Evolutionary conservation across 2,329 filamentous ascomycete species (phyloP).

Genomic region (Trichoderma pleuroti): DNA sequence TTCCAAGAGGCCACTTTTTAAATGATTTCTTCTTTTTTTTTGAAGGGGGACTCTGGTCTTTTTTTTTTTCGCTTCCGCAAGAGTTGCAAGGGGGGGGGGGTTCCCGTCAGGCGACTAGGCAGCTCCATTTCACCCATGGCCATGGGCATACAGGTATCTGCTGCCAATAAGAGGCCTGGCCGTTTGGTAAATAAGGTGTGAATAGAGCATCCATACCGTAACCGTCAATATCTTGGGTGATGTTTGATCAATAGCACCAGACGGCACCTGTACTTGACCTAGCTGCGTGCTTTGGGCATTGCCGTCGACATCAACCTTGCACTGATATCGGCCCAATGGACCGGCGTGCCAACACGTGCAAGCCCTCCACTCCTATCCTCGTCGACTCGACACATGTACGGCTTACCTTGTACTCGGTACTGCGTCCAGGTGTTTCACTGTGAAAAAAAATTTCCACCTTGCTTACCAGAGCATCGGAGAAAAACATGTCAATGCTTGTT

Average conservation of each 20-base stretch:
- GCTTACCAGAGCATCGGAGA: not conserved
- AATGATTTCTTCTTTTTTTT: not conserved
- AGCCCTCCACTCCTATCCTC: not conserved
- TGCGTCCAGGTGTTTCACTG: not conserved
- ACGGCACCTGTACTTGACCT: not conserved
- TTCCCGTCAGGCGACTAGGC: not conserved
- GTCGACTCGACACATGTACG: not conserved
- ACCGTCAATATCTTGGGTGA: not conserved
- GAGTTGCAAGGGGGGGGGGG: not conserved
- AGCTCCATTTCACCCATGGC: not conserved
- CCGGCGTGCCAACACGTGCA: not conserved
- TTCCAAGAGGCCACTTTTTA: not conserved
- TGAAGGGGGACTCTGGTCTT: not conserved
- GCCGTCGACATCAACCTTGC: not conserved
- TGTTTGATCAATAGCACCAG: not conserved
- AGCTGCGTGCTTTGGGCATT: not conserved
- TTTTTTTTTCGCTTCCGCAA: not conserved
- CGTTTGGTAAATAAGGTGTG: not conserved
- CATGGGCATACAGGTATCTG: not conserved
- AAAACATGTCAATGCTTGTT: not conserved
- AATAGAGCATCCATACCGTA: not conserved
- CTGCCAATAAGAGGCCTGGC: not conserved
- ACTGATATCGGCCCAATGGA: not conserved
- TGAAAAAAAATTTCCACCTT: not conserved
- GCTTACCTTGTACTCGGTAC: not conserved